Evolutionary conservation across 345 rosid species (phyloP).

Genomic region (Bruguiera sexangula): DNA sequence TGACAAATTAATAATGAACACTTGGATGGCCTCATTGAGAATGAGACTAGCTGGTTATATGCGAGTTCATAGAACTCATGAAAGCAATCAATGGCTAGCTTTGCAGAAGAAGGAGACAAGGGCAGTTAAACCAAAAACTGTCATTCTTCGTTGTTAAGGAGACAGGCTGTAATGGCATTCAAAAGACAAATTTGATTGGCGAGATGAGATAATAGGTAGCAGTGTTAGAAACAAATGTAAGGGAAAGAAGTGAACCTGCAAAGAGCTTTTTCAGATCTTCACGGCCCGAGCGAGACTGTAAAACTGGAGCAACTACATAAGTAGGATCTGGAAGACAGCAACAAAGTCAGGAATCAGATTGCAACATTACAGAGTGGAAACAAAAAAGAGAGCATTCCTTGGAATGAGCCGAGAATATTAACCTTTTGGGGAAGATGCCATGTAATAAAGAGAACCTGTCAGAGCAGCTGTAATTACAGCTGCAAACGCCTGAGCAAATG

Average conservation of each 20-base stretch:
- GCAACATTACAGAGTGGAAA: background rate
- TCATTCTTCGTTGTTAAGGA: too few relatives aligned
- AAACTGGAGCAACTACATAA: conserved; percentile 78
- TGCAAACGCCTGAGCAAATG: conserved; percentile 96
- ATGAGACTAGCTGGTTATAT: too few relatives aligned
- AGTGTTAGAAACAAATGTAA: background rate
- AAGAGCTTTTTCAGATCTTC: conserved; percentile 80
- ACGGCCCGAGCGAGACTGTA: conserved; percentile 60
- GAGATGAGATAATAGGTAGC: background rate
- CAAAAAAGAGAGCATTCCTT: background rate
- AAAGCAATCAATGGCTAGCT: too few relatives aligned
- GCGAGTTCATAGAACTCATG: too few relatives aligned
- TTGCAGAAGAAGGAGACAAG: too few relatives aligned
- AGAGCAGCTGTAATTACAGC: conserved; percentile 90
- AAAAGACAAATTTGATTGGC: too few relatives aligned
- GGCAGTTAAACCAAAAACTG: too few relatives aligned
- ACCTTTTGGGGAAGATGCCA: conserved; percentile 96
- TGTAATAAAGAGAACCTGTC: conserved; percentile 81
- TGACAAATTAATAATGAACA: too few relatives aligned
- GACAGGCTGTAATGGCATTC: too few relatives aligned
- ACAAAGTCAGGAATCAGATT: conserved; percentile 4
- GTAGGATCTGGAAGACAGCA: conserved; percentile 63
- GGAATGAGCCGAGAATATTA: background rate
- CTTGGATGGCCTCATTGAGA: too few relatives aligned
- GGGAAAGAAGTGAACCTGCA: conserved; percentile 50